Evolutionary conservation across 1,284 basidiomycete genomes (phyloP).

Genomic region (Chalciporus sp.): DNA sequence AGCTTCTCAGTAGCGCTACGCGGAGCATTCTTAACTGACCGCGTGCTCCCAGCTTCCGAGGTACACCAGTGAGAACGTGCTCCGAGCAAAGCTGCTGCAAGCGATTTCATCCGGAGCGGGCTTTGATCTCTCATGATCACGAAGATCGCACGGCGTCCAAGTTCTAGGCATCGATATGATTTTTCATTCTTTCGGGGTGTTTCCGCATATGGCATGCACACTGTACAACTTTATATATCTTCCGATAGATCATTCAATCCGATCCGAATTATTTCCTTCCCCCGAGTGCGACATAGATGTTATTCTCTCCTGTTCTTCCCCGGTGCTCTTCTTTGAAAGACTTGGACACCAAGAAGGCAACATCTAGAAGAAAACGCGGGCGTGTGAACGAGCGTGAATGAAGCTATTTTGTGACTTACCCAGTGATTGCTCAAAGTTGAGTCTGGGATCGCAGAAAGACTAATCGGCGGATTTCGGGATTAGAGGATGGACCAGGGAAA

Average conservation of each 20-base stretch:
- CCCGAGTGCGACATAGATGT: slow-evolving; percentile 35
- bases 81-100: slow-evolving; percentile 82
- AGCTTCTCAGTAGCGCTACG: slow-evolving; percentile 2
- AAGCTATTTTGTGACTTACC: slow-evolving; percentile 48
- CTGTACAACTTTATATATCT: slow-evolving; percentile 3
- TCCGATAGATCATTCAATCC: slow-evolving; percentile 1
- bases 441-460: slow-evolving; percentile 81
- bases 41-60: slow-evolving; percentile 57
- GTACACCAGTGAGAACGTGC: slow-evolving; percentile 61
- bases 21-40: background rate
- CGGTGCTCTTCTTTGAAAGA: slow-evolving; percentile 70
- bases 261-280: slow-evolving; percentile 20
- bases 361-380: slow-evolving; percentile 46
- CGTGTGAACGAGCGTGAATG: background rate
- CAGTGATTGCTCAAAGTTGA: slow-evolving; percentile 83
- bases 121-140: slow-evolving; percentile 78
- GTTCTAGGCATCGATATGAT: background rate
- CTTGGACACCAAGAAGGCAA: slow-evolving; percentile 79
- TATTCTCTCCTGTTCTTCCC: slow-evolving; percentile 31
- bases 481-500: background rate
- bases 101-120: slow-evolving; percentile 86
- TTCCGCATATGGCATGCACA: slow-evolving; percentile 13
- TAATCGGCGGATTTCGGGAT: slow-evolving; percentile 26
- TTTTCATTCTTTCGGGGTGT: background rate
- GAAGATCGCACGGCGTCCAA: slow-evolving; percentile 2